These are phyloP conservation scores for Ogataea henricii DNA, from an alignment of 805 yeast genomes.

Conservation along the genomic window DNA sequence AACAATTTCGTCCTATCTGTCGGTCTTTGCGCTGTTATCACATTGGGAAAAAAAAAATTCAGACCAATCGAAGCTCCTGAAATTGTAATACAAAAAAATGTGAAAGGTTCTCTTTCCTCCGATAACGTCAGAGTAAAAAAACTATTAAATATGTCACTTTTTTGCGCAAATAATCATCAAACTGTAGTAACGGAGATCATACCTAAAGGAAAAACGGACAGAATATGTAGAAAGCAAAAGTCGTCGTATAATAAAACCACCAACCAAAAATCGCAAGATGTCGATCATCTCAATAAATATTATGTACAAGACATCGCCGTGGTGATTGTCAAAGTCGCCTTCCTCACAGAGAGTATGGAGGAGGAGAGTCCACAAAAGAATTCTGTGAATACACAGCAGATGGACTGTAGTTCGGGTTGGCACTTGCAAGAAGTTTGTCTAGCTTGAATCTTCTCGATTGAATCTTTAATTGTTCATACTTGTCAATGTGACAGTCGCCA, in stretches of 20 bases:
- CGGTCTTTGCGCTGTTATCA: background rate
- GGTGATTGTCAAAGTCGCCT: background rate
- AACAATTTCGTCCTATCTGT: background rate
- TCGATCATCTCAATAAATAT: constrained; percentile 5
- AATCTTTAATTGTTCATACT: constrained; percentile 27
- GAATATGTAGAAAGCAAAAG: background rate
- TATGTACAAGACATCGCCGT: constrained; percentile 4
- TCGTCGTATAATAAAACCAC: constrained; percentile 1
- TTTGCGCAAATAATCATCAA: constrained; percentile 5
- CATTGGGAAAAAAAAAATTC: background rate
- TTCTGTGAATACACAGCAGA: constrained; percentile 6
- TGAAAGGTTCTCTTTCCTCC: background rate
- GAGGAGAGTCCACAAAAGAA: constrained; percentile 25
- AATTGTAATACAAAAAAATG: background rate
- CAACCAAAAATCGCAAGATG: background rate
- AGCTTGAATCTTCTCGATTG: constrained; percentile 29
- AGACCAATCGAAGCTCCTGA: background rate
- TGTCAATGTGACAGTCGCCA: constrained; percentile 30
- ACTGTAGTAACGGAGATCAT: constrained; percentile 5
- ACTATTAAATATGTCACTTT: no score
- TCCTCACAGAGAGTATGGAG: constrained; percentile 24
- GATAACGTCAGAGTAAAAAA: background rate
- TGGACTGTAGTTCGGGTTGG: constrained; percentile 10
- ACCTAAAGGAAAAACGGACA: background rate
- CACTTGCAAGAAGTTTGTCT: constrained; percentile 27